A percentile compares a stretch with the other conserved stretches of the same genome.
Conservation (phyloP, 208 protist genomes). For the Leishmania gerbilli region DNA sequence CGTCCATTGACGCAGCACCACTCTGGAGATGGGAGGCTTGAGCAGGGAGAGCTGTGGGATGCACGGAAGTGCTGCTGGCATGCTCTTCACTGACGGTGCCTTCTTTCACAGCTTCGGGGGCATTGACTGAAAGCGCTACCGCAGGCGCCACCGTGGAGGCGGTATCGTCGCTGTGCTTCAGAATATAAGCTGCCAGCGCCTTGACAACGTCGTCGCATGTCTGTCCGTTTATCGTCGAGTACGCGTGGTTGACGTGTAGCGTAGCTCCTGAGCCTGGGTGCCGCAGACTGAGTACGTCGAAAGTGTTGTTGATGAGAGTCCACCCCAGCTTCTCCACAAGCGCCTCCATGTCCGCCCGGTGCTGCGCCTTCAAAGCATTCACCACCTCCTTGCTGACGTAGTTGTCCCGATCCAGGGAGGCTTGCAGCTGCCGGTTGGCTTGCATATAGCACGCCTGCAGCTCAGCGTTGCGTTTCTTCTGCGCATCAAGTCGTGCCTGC, state of each 20-base stretch:
- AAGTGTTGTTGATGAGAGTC: constrained; percentile 25
- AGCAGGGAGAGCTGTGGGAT: background rate
- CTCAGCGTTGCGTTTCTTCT: constrained; percentile 5
- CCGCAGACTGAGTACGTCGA: constrained; percentile 29
- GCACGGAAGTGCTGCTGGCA: background rate
- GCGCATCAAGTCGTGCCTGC: constrained; percentile 2
- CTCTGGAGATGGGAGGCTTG: background rate
- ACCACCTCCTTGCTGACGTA: constrained; percentile 22
- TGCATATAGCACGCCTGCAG: constrained; percentile 26
- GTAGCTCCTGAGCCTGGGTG: constrained; percentile 20
- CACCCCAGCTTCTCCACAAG: constrained; percentile 26
- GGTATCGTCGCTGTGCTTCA: constrained; percentile 4
- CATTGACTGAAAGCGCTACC: too few species aligned
- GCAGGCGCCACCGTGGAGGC: background rate
- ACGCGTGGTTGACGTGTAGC: constrained; percentile 29
- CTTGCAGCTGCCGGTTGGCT: constrained; percentile 21
- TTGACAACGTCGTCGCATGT: constrained; percentile 20
- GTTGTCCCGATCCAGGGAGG: constrained; percentile 15
- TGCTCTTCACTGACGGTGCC: background rate
- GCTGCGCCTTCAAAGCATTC: constrained; percentile 19
- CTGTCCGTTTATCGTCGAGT: constrained; percentile 29
- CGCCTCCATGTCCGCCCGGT: constrained; percentile 8
- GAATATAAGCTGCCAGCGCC: constrained; percentile 28
- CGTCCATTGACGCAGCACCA: background rate
- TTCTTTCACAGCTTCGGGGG: background rate